Evolutionary conservation across 257 asterid species (phyloP), one percentile per base, ranked within the genome.

Genomic region (Lycium barbarum): DNA sequence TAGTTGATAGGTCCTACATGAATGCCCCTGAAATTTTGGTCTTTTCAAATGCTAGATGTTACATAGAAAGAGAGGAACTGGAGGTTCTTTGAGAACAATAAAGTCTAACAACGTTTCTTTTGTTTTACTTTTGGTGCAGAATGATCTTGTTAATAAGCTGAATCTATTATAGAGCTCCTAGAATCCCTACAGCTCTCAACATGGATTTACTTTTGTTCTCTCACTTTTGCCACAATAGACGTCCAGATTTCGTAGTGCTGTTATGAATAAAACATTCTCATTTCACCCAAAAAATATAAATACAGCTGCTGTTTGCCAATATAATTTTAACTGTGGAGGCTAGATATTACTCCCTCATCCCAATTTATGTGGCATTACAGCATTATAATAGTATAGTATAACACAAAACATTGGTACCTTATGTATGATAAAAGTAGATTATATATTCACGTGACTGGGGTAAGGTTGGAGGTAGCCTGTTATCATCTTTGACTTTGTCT

Each of bases 401-500:
- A 35, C n/a, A 35, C 74, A 67, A 14, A 14, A 22, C 51, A 1
- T 38, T 68, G 26, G 13, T 67, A 36, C 76, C 51, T 67, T 36
- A 14, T 5, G 51, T 67, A 68, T 38, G 76, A 38, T 36, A 7
- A 68, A 35, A 68, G 51, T 38, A 68, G n/a, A 36, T 7, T 26
- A 4, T 65, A 65, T 4, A 68, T 68, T 68, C 13, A 38, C 6
- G 45, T 66, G 51, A 1, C 76, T 36, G 53, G 73, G 76, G 12
- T 33, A 67, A 67, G 20, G 49, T 36, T 68, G 49, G 51, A 15
- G 76, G 12, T 67, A 35, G 49, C 22, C 20, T 67, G 49, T 36
- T 68, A 36, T 68, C 76, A 36, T 36, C 76, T 68, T 68, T 38
- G 49, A 15, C 76, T 67, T 35, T 68, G 76, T 68, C 51, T 14